Conservation (phyloP, 768 basidiomycete species). For the Tremella yokohamensis region DNA sequence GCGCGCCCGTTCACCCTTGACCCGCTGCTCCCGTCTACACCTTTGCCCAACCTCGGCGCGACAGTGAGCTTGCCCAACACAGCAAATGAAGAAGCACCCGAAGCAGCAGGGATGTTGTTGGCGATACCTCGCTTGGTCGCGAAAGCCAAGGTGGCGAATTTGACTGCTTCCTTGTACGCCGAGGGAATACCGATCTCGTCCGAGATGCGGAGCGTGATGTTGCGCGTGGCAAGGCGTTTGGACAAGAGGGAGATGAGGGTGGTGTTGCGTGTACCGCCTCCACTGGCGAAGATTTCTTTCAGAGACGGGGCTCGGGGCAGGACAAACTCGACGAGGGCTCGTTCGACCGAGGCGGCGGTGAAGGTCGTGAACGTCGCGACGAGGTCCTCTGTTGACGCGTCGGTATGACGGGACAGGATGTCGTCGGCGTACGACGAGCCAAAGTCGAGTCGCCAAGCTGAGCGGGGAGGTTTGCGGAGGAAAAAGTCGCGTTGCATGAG, state of each 20-base stretch:
- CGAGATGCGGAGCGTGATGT: background rate
- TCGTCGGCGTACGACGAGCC: no score
- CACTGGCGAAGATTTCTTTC: slow-evolving; percentile 41
- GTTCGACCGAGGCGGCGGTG: slow-evolving; percentile 33
- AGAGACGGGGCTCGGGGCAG: slow-evolving; percentile 9
- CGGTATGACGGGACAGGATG: background rate
- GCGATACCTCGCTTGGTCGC: background rate
- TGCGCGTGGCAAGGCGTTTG: slow-evolving; percentile 16
- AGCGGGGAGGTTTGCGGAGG: slow-evolving; percentile 28
- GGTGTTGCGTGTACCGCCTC: slow-evolving; percentile 37
- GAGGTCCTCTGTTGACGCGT: slow-evolving; percentile 26
- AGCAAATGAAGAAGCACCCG: background rate
- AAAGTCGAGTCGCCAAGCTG: slow-evolving; percentile 6
- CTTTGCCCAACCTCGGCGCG: background rate
- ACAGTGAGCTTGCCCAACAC: background rate
- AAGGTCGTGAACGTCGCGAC: slow-evolving; percentile 35
- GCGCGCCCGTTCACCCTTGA: no score
- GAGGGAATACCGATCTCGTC: slow-evolving; percentile 17
- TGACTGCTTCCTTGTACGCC: slow-evolving; percentile 36
- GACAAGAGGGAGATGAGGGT: slow-evolving; percentile 21
- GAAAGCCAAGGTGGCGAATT: slow-evolving; percentile 18
- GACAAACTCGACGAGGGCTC: background rate
- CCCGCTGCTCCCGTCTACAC: no score
- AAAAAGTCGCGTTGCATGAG: slow-evolving; percentile 31
- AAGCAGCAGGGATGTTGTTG: background rate